Evolutionary conservation across 2,329 filamentous ascomycete genomes (phyloP).

Genomic region (Dactylellina parvicollis): DNA sequence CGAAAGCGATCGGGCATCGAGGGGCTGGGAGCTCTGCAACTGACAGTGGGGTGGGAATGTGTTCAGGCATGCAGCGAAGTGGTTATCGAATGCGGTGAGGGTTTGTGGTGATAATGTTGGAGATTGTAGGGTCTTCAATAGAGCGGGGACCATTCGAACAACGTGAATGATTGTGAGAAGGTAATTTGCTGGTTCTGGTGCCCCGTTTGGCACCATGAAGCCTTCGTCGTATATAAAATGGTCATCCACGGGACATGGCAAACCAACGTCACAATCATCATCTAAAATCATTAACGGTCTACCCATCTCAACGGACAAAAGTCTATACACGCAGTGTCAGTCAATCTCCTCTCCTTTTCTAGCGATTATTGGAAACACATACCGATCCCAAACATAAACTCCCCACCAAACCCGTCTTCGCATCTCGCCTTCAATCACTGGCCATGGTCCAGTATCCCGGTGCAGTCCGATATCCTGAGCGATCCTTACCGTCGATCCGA

Average conservation of each 20-base stretch:
- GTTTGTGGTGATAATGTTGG: slow-evolving; percentile 73
- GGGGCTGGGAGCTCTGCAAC: slow-evolving; percentile 71
- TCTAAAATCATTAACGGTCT: slow-evolving; percentile 86
- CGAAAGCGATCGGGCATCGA: slow-evolving; percentile 78
- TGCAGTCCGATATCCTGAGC: slow-evolving; percentile 87
- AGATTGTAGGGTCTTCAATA: slow-evolving; percentile 76
- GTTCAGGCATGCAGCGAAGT: slow-evolving; percentile 78
- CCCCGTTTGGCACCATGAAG: slow-evolving; percentile 61
- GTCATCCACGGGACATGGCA: slow-evolving; percentile 84
- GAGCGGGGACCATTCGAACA: slow-evolving; percentile 77
- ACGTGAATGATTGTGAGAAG: slow-evolving; percentile 83
- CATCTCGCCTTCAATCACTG: slow-evolving; percentile 83
- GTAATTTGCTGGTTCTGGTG: slow-evolving; percentile 68
- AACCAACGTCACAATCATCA: slow-evolving; percentile 82
- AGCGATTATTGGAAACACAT: slow-evolving; percentile 57
- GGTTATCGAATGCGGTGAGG: slow-evolving; percentile 80
- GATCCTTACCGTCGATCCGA: slow-evolving; percentile 79
- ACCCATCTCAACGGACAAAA: slow-evolving; percentile 80
- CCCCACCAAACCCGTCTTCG: slow-evolving; percentile 86
- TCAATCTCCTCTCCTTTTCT: not conserved
- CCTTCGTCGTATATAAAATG: slow-evolving; percentile 72
- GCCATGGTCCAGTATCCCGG: slow-evolving; percentile 76
- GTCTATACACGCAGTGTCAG: slow-evolving; percentile 62
- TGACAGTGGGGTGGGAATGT: slow-evolving; percentile 81
- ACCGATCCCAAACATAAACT: slow-evolving; percentile 88